Evolutionary conservation across 2,329 filamentous ascomycete species (phyloP), one percentile per base, ranked within the genome.

Genomic region (Epichloe aotearoae): DNA sequence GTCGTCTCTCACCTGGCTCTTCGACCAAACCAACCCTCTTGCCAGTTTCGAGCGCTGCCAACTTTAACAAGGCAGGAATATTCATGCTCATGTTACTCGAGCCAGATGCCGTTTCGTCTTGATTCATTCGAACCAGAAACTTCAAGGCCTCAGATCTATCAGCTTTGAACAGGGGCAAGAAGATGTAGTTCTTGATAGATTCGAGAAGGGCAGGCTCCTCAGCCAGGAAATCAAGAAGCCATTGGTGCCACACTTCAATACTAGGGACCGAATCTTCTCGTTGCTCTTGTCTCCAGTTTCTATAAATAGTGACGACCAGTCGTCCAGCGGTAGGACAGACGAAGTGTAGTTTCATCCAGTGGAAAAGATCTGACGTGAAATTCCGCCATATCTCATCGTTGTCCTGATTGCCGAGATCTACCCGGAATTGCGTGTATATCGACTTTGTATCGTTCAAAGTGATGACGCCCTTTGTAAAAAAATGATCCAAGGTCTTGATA

Each of bases 1-100:
- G n/a, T 33, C 10, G 11, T 23, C 5, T 20, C 57, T 58, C 67
- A 79, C 80, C 73, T 56, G 83, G 79, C 58, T 87, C 84, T 52
- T 83, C 81, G 2, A 88, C 79, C 17, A 87, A 66, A 1, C 83
- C 83, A 38, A 76, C 69, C 59, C 84, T 84, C 64, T 87, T 88
- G 14, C 82, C 84, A 15, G 81, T 75, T 55, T 87, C 82, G 42
- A 88, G 69, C n/a, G 82, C 76, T 43, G 82, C 75, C 41, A 88
- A 72, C 55, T 82, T 78, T 10, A 88, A 65, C 42, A 82, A 69
- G 0, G 78, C 74, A 48, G 79, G 73, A 14, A 72, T 66, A 49
- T 79, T 72, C 26, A 78, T 64, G 19, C 73, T 70, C 49, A 69
- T 65, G 36, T 62, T 68, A 43, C 67, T 67, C 40, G 71, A 70